A percentile compares a stretch with the other conserved stretches of the same genome.
Conservation (phyloP, 192 early-diverging fungal genomes). For the Backusella parvicylindrica region DNA sequence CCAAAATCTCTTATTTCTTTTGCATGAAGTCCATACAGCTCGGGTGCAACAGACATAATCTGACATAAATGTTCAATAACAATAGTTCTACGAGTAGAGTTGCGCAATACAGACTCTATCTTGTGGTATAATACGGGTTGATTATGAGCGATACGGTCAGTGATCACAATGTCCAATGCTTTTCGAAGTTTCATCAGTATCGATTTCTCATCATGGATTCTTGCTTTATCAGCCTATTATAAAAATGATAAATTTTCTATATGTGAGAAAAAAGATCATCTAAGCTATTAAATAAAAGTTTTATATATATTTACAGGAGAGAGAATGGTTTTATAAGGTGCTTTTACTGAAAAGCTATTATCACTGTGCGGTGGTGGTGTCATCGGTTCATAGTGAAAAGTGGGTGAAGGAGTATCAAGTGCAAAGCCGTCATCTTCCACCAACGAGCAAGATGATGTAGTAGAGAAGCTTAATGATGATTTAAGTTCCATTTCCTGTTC, state of each 20-base stretch:
- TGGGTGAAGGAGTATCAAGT: not conserved
- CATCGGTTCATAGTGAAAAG: not conserved
- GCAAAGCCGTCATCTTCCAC: not conserved
- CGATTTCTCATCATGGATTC: conserved; percentile 12
- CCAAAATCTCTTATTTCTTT: conserved; percentile 12
- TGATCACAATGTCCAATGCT: conserved; percentile 13
- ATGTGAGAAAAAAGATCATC: too few relatives aligned
- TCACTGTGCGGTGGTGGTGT: not conserved
- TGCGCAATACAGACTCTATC: conserved; percentile 3
- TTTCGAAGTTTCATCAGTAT: conserved; percentile 7
- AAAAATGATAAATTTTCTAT: not conserved
- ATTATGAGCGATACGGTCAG: conserved; percentile 3
- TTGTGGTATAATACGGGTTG: conserved; percentile 14
- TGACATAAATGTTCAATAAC: not conserved
- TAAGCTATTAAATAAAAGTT: not conserved
- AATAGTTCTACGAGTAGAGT: conserved; percentile 1
- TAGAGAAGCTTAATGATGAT: not conserved
- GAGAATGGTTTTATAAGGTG: conserved; percentile 4
- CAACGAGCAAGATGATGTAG: not conserved
- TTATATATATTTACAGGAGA: not conserved
- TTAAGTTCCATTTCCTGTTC: not conserved
- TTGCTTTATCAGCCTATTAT: not conserved
- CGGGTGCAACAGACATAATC: conserved; percentile 9
- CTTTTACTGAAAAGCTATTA: not conserved
- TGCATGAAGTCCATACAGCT: not conserved